Evolutionary conservation across 2,329 filamentous ascomycete genomes (phyloP), one percentile per base, ranked within the genome.

Genomic region (Orbilia javanica): DNA sequence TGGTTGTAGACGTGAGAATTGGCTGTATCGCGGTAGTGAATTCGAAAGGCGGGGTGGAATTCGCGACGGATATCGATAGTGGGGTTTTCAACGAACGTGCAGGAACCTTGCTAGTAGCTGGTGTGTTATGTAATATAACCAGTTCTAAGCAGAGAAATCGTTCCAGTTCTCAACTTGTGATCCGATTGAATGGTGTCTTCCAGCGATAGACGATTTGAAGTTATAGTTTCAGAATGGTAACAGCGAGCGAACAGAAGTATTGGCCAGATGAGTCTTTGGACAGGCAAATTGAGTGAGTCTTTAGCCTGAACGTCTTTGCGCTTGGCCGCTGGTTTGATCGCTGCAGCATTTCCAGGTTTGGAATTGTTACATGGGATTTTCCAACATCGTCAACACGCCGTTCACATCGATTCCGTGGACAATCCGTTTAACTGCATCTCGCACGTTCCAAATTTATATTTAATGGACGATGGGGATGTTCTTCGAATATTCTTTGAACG

Each of bases 11-110:
- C 13, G 36, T 42, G 25, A 29, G 25, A 36, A 29, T 62, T 62
- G 65, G 15, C 34, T 20, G 22, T 68, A 27, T 34, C 34, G 15
- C 42, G n/a, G 29, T 22, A 4, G 62, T 64, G 44, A 44, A 25
- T 22, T 4, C 13, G 27, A 57, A 57, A 57, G 53, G 67, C 44
- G 67, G 67, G 67, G 67, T 62, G 67, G 13, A 36, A 4, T 67
- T 46, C 36, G 65, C 36, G 39, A 42, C 44, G 7, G 46, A 36
- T 36, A 53, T 25, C 31, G 11, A 62, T 66, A 53, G 63, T 66
- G 63, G 63, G 63, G 63, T 10, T 42, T 42, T 42, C 20, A 42
- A 60, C 34, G 20, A 60, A 42, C n/a, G 29, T 36, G 29, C 29
- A 42, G 22, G 55, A 60, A 42, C 20, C 52, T 20, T 36, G 52